A percentile compares a stretch with the other conserved stretches of the same genome.
These are phyloP conservation scores for Nemania abortiva DNA, from an alignment of 2,329 filamentous ascomycete species.

Conservation along the genomic window DNA sequence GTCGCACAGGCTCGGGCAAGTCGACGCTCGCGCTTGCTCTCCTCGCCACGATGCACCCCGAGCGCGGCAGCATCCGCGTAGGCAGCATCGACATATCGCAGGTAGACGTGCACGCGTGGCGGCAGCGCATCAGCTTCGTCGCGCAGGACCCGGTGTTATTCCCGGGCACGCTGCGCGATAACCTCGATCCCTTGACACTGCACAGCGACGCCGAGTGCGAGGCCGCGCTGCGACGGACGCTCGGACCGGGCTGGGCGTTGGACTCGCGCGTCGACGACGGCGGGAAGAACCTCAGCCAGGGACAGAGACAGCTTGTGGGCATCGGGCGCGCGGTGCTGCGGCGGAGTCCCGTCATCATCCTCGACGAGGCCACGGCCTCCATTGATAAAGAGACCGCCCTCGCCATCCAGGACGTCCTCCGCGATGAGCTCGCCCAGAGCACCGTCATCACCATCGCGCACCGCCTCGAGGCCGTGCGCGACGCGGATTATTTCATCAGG, in stretches of 20 bases:
- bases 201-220: conserved; percentile 65
- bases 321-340: conserved; percentile 71
- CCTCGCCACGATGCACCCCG: conserved; percentile 66
- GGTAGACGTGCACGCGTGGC: conserved; percentile 67
- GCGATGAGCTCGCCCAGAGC: conserved; percentile 65
- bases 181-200: conserved; percentile 76
- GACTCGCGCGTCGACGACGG: conserved; percentile 67
- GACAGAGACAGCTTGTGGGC: conserved; percentile 72
- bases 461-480: conserved; percentile 70
- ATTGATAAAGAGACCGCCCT: conserved; percentile 71
- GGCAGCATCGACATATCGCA: conserved; percentile 65
- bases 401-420: conserved; percentile 68
- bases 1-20: conserved; percentile 88
- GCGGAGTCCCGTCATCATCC: conserved; percentile 69
- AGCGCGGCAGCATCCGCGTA: conserved; percentile 64
- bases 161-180: conserved; percentile 68
- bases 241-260: conserved; percentile 64
- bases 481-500: conserved; percentile 67
- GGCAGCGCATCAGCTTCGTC: conserved; percentile 71
- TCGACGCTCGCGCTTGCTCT: conserved; percentile 76
- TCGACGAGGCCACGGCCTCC: conserved; percentile 75
- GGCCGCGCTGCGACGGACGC: conserved; percentile 68
- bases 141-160: conserved; percentile 74
- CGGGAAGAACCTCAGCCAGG: conserved; percentile 72
- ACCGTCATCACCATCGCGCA: conserved; percentile 77